Base-by-base conservation (phyloP, 2,329 filamentous ascomycete genomes). In the Dothidotthia symphoricarpi region DNA sequence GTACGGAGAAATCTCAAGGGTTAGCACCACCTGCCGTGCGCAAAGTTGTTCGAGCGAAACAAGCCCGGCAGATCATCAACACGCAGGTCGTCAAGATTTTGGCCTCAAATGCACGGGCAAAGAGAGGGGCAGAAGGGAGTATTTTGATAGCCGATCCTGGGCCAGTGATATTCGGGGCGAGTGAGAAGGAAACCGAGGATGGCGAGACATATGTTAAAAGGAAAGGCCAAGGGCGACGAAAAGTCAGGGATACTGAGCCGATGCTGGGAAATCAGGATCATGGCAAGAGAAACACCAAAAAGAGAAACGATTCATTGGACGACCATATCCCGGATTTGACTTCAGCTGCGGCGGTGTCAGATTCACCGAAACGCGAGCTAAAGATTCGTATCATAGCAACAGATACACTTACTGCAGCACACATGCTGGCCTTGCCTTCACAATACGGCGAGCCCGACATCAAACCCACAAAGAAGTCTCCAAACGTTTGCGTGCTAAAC, bases 81-180 rank as follows among this genome's bases (percentile, higher is more conserved):
- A 76, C 76, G 51, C 68, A 72, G n/a, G 75, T 84, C 9, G 81
- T 81, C 2, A 66, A 75, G 0, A 63, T 82, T 7, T 63, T 83
- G 2, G 62, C 69, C 0, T 70, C 74, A 2, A 75, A 78, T 47
- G 66, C 76, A 11, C 72, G 77, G 33, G 80, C 80, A 1, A 72
- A 72, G n/a, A 68, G 68, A 29, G 80, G 80, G 1, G 66, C 76
- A 19, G 73, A 80, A 1, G 59, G 67, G 1, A 73, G 75, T 1
- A 73, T 80, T 47, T 63, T 83, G 24, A 64, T 74, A 15, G 55
- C 57, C 31, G 63, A 73, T 38, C 70, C 71, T 27, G 34, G 42
- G 36, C 31, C 51, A 43, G 39, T 24, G 2, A 12, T 10, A 4
- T 35, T 37, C 0, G 35, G 24, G 3, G 37, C 27, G 11, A 31